Evolutionary conservation across 768 basidiomycete species (phyloP).

Genomic region (Sarcomyxa edulis): DNA sequence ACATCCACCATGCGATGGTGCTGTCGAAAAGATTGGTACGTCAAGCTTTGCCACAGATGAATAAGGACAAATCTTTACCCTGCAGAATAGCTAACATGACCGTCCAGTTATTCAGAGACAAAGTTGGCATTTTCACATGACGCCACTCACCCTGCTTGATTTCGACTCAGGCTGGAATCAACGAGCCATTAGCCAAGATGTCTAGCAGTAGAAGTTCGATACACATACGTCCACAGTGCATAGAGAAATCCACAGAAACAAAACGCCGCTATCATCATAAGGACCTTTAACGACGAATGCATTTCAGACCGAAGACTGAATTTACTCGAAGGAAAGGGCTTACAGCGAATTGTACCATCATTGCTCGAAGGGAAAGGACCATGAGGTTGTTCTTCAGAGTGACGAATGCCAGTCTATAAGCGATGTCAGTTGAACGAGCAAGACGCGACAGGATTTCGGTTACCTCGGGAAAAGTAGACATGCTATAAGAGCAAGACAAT

Average conservation of each 20-base stretch:
- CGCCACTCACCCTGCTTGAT: slow-evolving; percentile 45
- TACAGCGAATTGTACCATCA: slow-evolving; percentile 91
- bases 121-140: neutral
- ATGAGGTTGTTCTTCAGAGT: slow-evolving; percentile 77
- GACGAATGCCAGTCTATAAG: slow-evolving; percentile 80
- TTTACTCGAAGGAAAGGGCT: too few relatives aligned
- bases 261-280: slow-evolving; percentile 83
- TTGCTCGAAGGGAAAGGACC: slow-evolving; percentile 81
- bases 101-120: neutral
- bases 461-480: slow-evolving; percentile 87
- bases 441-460: slow-evolving; percentile 7
- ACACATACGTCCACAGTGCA: slow-evolving; percentile 85
- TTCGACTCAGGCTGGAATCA: slow-evolving; percentile 54
- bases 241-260: slow-evolving; percentile 93
- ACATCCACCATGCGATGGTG: slow-evolving; percentile 91
- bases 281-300: too few relatives aligned
- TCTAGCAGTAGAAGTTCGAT: neutral
- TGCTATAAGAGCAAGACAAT: slow-evolving; percentile 84
- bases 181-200: slow-evolving; percentile 4
- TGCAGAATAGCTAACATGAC: slow-evolving; percentile 12
- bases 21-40: slow-evolving; percentile 14
- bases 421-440: slow-evolving; percentile 1
- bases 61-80: slow-evolving; percentile 27
- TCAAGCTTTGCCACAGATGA: slow-evolving; percentile 1
- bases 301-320: too few relatives aligned